These are phyloP conservation scores for Cladorrhinum sp. DNA, from an alignment of 2,329 filamentous ascomycete species.

Conservation along the genomic window DNA sequence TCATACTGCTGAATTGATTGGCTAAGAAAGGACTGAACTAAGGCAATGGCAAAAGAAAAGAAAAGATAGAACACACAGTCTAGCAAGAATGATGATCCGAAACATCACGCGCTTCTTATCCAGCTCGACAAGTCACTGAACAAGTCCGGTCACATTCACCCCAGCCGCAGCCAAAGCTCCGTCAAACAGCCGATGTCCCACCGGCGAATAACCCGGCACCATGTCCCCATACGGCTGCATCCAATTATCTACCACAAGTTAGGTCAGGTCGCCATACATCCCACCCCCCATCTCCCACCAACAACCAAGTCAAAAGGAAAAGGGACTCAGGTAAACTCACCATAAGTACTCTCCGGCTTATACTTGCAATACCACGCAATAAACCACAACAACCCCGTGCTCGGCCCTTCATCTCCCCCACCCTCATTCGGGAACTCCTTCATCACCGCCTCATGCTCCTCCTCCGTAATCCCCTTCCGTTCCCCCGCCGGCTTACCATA, in stretches of 20 bases:
- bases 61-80: background rate
- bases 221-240: constrained; percentile 19
- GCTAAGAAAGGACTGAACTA: no score
- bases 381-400: constrained; percentile 34
- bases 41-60: no score
- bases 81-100: background rate
- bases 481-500: constrained; percentile 28
- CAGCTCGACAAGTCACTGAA: background rate
- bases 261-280: no score
- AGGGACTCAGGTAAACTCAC: constrained; percentile 22
- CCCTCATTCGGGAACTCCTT: constrained; percentile 33
- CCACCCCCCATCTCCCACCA: background rate
- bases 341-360: constrained; percentile 39
- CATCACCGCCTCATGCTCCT: constrained; percentile 34
- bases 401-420: constrained; percentile 25
- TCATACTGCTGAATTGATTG: background rate
- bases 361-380: constrained; percentile 39
- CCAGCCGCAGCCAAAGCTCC: background rate
- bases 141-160: background rate
- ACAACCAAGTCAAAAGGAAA: background rate
- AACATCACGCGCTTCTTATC: background rate
- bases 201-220: constrained; percentile 7
- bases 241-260: constrained; percentile 14
- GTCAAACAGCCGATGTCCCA: constrained; percentile 1
- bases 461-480: constrained; percentile 31